Base-by-base conservation (phyloP, 148 eudicot species). In the Polygonum aviculare region DNA sequence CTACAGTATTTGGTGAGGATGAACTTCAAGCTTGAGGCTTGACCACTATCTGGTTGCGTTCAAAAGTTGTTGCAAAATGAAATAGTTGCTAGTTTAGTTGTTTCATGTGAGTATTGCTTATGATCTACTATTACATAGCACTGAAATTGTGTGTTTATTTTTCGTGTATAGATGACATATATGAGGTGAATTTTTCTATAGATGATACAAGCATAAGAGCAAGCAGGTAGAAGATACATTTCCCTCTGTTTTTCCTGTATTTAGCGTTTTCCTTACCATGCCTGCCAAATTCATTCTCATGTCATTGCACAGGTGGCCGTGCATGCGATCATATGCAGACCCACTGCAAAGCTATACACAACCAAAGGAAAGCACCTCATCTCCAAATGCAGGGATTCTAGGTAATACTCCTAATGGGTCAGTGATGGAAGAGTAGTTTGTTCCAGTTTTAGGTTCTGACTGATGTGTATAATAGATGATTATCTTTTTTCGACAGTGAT, bases 191-290 rank as follows among this genome's bases (percentile, higher is more conserved):
- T 19, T 21, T 22, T 44, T 10, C 52, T 44, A 31, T 72, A 44
- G 75, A 72, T 44, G 75, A 72, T 48, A 31, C 50, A 72, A 72
- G 52, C 38, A 48, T 72, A 72, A 72, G 75, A 48, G 75, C 75
- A 44, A 72, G 75, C 75, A 72, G 75, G 75, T 48, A 72, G 44
- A 36, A 15, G 19, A 35, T 16, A 67, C 8, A 16, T 38, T 67
- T 36, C 15, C 2, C 15, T 10, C 72, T 10, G 31, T 36, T 38
- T 67, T 38, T 33, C 36, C 2, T n/a, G 2, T 67, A 10, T 36
- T 19, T 72, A 8, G 19, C 26, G 35, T n/a, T 72, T 41, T 41
- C 8, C 1, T 44, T n/a, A 4, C 75, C 3, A 48, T 6, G 45
- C 4, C 40, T 44, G 18, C 33, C 10, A 5, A 72, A 45, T 72